A percentile compares a stretch with the other conserved stretches of the same genome.
Conservation (phyloP, 257 asterid genomes). For the Penstemon newberryi region DNA sequence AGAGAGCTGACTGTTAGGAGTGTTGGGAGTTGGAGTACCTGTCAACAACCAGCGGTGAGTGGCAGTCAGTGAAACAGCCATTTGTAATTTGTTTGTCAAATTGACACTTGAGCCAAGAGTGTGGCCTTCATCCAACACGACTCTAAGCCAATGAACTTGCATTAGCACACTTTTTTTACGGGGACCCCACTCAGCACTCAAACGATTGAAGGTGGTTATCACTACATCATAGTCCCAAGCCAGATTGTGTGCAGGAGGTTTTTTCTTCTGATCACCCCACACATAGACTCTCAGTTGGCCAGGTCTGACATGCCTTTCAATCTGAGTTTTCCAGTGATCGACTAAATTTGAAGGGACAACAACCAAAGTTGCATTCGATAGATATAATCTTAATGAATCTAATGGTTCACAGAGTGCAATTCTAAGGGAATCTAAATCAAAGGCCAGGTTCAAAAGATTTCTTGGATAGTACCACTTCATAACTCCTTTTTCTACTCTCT, state of each 20-base stretch:
- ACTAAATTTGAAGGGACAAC: slow-evolving; percentile 92
- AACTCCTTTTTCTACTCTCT: slow-evolving; percentile 56
- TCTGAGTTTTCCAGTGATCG: slow-evolving; percentile 93
- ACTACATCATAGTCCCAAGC: slow-evolving; percentile 98
- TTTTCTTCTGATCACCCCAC: slow-evolving; percentile 85
- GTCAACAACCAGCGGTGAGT: slow-evolving; percentile 95
- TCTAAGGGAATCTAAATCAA: slow-evolving; percentile 89
- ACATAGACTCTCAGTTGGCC: slow-evolving; percentile 78
- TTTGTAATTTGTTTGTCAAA: slow-evolving; percentile 91
- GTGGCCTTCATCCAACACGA: slow-evolving; percentile 96
- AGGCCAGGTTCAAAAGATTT: slow-evolving; percentile 62
- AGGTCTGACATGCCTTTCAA: slow-evolving; percentile 74
- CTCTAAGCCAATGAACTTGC: slow-evolving; percentile 97
- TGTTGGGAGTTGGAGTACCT: slow-evolving; percentile 96
- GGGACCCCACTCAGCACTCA: slow-evolving; percentile 96
- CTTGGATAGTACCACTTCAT: slow-evolving; percentile 86
- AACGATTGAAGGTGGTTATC: slow-evolving; percentile 87
- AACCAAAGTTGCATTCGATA: slow-evolving; percentile 86
- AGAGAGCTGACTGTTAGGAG: slow-evolving; percentile 91
- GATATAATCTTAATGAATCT: slow-evolving; percentile 65
- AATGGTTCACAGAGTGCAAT: slow-evolving; percentile 86
- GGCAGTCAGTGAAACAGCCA: slow-evolving; percentile 78
- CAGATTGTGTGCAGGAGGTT: slow-evolving; percentile 72
- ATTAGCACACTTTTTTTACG: slow-evolving; percentile 70
- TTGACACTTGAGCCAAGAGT: slow-evolving; percentile 92